Base-by-base conservation (phyloP, 352 stramenopile species). In the Achlya hypogyna region DNA sequence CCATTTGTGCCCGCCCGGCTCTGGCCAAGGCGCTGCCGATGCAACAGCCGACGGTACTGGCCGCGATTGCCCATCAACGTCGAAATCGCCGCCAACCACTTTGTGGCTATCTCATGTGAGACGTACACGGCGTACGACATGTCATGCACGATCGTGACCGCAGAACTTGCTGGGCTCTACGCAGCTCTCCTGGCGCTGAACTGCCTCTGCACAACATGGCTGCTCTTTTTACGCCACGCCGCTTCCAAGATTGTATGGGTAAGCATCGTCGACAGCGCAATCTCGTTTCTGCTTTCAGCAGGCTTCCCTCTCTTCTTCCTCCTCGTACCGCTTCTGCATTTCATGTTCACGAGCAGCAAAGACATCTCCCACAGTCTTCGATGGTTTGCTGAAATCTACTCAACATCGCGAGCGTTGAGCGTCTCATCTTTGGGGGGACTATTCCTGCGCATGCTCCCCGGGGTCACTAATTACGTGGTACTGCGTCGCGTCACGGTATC, bases 1-100 rank as follows among this genome's bases (percentile, higher is more conserved):
- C 49, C 49, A 54, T 54, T 54, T 54, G 8, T 54, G 29, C 49
- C 49, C n/a, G n/a, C n/a, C n/a, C n/a, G n/a, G n/a, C n/a, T n/a
- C n/a, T n/a, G n/a, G n/a, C n/a, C n/a, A 9, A n/a, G 12, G 6
- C 38, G 38, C 38, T 45, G 38, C 49, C n/a, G 12, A 20, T 56
- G 16, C 31, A 20, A 56, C 12, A 3, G n/a, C 31, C 18, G 31
- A 16, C 2, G 10, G 25, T 12, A 12, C 20, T 16, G 6, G 49
- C 25, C 10, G 31, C 25, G 10, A 12, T 10, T 56, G 2, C 31
- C 49, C 31, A 20, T 20, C 49, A 56, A 56, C 49, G 25, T 35
- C 20, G 12, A 56, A 31, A 20, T 56, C 10, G 16, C 10, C 49
- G 12, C 25, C 49, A 38, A 31, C 31, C 49, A 56, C 31, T 56